Evolutionary conservation across 345 rosid genomes (phyloP), one percentile per base, ranked within the genome.

Genomic region (rapeseed (Brassica napus)): DNA sequence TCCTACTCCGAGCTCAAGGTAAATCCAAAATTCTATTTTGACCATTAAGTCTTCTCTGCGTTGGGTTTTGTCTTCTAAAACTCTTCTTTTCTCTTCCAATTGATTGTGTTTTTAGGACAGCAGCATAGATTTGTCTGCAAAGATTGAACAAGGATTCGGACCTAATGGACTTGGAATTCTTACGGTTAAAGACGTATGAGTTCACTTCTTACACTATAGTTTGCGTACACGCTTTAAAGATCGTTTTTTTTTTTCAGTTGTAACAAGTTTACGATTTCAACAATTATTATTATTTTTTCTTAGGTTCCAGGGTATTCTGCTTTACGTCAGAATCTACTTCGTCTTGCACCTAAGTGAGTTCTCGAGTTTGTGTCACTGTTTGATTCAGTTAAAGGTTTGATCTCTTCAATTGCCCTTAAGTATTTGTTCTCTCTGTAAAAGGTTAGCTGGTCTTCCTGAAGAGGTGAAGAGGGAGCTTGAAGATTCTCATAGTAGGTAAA

Each of bases 121-220:
- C 79, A 65, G 72, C 49, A 79, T 82, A 63, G 91, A 91, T 78
- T 83, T 92, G 74, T 90, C 97, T 11, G 42, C 8, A 71, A 89
- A 87, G 87, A 94, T 94, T 72, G 94, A 88, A 81, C 77, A 87
- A 82, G 98, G 94, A 34, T 89, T 94, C 62, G 97, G 98, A 85
- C 90, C 94, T 12, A 84, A 86, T 52, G 98, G 95, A 39, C 89
- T 92, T 28, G 98, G 98, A 60, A 92, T 94, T 71, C 81, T 94
- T 47, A 84, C 97, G 14, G 77, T 94, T 73, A 82, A 88, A 12
- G 90, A 85, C 65, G 98, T 91, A 87, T 4, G 73, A 2, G 16
- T 10, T 18, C 49, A 58, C 30, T 47, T 73, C 69, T 62, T 30
- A 62, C 28, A 61, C 23, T 35, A 5, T 42, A 11, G 34, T 26